Evolutionary conservation across 1,284 basidiomycete species (phyloP).

Genomic region (Marasmius sp.): DNA sequence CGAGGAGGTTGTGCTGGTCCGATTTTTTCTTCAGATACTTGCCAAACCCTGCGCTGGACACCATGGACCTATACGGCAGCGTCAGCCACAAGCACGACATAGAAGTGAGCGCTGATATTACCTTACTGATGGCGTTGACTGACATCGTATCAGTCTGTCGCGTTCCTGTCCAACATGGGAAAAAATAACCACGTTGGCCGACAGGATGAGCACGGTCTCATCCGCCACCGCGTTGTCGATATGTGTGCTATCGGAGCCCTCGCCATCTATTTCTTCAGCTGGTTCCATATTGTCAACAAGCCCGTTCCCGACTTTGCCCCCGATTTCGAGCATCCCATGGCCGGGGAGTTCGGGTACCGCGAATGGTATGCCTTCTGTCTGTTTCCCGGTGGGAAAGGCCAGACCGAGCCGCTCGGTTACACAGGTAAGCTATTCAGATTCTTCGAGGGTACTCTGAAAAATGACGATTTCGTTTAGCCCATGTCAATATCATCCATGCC

Average conservation of each 20-base stretch:
- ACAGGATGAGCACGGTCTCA: conserved; percentile 5
- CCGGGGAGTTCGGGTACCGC: conserved; percentile 20
- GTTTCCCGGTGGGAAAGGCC: conserved; percentile 14
- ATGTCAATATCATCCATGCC: background rate
- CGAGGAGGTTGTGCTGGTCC: conserved; percentile 18
- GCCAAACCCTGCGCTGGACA: conserved; percentile 1
- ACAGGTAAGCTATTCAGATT: conserved; percentile 18
- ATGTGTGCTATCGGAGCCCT: background rate
- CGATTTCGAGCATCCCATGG: conserved; percentile 15
- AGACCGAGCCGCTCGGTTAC: conserved; percentile 22
- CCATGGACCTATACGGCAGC: conserved; percentile 12
- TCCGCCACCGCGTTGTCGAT: conserved; percentile 8
- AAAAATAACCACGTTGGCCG: conserved; percentile 7
- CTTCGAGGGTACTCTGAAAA: conserved; percentile 7
- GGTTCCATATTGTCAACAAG: conserved; percentile 10
- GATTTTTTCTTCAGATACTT: conserved; percentile 19
- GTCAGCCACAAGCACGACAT: conserved; percentile 8
- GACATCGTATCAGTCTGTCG: conserved; percentile 4
- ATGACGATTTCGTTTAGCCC: background rate
- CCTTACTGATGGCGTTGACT: background rate
- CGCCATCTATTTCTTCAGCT: background rate
- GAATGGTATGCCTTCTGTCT: conserved; percentile 25
- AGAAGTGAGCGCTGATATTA: background rate
- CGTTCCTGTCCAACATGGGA: conserved; percentile 6
- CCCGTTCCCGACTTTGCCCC: conserved; percentile 20